Conservation (phyloP, 208 protist species). For the Leishmania aethiopica region DNA sequence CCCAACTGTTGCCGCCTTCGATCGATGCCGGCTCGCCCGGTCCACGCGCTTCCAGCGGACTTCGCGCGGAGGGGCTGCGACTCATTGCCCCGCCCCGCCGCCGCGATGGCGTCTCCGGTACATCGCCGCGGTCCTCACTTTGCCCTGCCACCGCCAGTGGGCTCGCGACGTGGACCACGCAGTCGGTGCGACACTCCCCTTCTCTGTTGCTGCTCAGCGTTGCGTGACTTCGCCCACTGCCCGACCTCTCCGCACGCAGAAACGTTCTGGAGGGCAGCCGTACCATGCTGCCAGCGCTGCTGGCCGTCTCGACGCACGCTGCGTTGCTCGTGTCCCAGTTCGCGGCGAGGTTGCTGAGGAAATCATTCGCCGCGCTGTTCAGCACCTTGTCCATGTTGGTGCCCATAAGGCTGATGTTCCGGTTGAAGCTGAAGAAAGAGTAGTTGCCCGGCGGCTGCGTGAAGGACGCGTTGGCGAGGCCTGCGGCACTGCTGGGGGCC, state of each 20-base stretch:
- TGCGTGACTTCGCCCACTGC: neutral
- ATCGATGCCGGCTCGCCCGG: neutral
- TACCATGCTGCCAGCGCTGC: conserved; percentile 18
- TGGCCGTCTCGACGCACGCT: conserved; percentile 1
- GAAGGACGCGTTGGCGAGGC: conserved; percentile 30
- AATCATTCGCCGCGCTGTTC: conserved; percentile 62
- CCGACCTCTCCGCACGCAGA: neutral
- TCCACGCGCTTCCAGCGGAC: neutral
- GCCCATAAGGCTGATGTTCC: conserved; percentile 61
- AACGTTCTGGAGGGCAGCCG: conserved; percentile 2
- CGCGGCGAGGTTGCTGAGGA: conserved; percentile 38
- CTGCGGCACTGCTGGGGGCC: neutral
- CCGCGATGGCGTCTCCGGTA: neutral
- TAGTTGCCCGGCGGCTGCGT: conserved; percentile 18
- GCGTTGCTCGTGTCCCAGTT: conserved; percentile 15
- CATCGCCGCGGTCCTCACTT: neutral
- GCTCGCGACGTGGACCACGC: neutral
- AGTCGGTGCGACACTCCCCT: neutral
- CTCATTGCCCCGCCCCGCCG: neutral
- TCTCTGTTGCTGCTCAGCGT: conserved; percentile 1
- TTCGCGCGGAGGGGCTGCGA: conserved; percentile 13
- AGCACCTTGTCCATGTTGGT: conserved; percentile 54
- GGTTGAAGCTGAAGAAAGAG: conserved; percentile 56
- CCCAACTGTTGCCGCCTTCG: neutral
- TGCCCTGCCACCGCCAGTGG: neutral